Percentiles rank a stretch among this genome's conserved stretches.
Conservation (phyloP, 306 rosid genomes). For the Arachis hypogaea region DNA sequence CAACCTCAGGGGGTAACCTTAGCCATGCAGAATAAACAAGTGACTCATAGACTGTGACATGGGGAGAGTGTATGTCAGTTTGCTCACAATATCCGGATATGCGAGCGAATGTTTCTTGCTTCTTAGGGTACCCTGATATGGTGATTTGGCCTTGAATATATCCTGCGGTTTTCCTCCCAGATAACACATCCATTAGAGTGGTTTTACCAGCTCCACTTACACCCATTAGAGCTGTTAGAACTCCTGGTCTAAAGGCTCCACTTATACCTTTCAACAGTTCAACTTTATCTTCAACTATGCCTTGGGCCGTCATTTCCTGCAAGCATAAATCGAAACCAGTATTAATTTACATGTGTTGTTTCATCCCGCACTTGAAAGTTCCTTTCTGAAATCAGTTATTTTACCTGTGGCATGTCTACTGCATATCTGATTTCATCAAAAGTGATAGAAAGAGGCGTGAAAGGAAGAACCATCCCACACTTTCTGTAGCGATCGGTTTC, state of each 20-base stretch:
- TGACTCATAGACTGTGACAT: slow-evolving; percentile 83
- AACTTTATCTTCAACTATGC: slow-evolving; percentile 62
- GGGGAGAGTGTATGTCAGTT: slow-evolving; percentile 89
- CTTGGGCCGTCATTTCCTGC: slow-evolving; percentile 86
- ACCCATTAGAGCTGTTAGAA: slow-evolving; percentile 95
- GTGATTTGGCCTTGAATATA: slow-evolving; percentile 69
- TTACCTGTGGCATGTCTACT: slow-evolving; percentile 91
- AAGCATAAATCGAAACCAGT: slow-evolving; percentile 25
- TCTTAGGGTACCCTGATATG: slow-evolving; percentile 76
- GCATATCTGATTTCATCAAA: slow-evolving; percentile 79
- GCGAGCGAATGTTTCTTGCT: slow-evolving; percentile 91
- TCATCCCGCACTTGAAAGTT: no score
- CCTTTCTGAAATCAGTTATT: no score
- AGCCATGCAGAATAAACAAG: slow-evolving; percentile 90
- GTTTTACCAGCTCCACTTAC: slow-evolving; percentile 99
- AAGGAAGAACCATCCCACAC: slow-evolving; percentile 88
- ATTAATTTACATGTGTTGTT: slow-evolving; percentile 6
- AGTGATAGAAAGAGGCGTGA: slow-evolving; percentile 71
- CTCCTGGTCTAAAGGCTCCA: slow-evolving; percentile 96
- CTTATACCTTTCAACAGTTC: slow-evolving; percentile 82
- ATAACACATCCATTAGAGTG: slow-evolving; percentile 85
- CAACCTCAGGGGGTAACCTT: slow-evolving; percentile 73
- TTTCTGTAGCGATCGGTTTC: slow-evolving; percentile 41
- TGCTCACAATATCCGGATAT: slow-evolving; percentile 91
- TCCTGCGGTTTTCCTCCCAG: slow-evolving; percentile 92